Percentiles rank a stretch among this genome's conserved stretches.
These are phyloP conservation scores for Plantago major DNA, from an alignment of 257 asterid species.

Conservation along the genomic window DNA sequence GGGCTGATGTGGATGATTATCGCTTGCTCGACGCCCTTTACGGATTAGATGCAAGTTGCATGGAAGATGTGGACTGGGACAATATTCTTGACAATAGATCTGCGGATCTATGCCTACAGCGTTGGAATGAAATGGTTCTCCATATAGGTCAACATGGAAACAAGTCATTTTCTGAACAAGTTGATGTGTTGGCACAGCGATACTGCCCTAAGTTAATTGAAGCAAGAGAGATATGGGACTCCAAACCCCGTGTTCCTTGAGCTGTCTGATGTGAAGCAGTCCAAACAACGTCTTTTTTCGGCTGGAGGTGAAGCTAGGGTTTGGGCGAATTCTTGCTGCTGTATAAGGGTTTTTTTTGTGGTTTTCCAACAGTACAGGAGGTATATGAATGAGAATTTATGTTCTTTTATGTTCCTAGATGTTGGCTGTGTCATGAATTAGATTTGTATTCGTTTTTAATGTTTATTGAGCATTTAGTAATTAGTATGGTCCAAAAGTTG, in stretches of 20 bases:
- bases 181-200: slow-evolving; percentile 45
- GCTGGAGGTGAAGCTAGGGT: too few species aligned
- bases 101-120: slow-evolving; percentile 43
- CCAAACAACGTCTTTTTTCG: too few species aligned
- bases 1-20: slow-evolving; percentile 53
- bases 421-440: too few species aligned
- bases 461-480: too few species aligned
- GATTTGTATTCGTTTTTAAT: too few species aligned
- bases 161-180: slow-evolving; percentile 47
- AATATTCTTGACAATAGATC: slow-evolving; percentile 35
- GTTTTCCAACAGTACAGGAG: too few species aligned
- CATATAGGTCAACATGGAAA: slow-evolving; percentile 39
- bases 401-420: too few species aligned
- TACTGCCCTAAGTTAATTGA: slow-evolving; percentile 47
- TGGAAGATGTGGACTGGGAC: slow-evolving; percentile 67
- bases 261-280: too few species aligned
- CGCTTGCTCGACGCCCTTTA: slow-evolving; percentile 33
- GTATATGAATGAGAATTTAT: too few species aligned
- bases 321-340: too few species aligned
- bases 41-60: slow-evolving; percentile 40
- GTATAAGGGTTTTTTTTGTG: too few species aligned
- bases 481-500: too few species aligned
- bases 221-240: slow-evolving; percentile 52
- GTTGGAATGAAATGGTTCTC: slow-evolving; percentile 56
- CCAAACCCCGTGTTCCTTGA: slow-evolving; percentile 43